phyloP scores from a whole-genome alignment of 2,329 filamentous ascomycete species.

The Tolypocladium cylindrosporum region DNA sequence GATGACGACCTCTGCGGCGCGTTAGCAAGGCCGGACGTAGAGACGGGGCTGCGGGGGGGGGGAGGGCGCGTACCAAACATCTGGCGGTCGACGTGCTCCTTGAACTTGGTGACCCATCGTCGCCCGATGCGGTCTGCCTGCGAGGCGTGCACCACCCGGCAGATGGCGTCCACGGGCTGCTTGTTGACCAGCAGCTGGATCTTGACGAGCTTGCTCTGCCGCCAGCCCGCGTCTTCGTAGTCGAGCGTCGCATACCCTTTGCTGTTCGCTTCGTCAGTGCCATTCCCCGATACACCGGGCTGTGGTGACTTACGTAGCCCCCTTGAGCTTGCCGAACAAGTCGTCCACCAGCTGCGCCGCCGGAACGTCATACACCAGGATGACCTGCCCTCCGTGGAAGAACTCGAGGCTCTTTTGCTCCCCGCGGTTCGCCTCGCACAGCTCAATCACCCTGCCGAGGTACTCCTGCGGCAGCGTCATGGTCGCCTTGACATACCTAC shows the following conservation, averaged over 20 bases:
- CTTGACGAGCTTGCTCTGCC: slow-evolving; percentile 70
- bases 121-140: slow-evolving; percentile 74
- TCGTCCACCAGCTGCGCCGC: slow-evolving; percentile 89
- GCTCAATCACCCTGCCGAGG: slow-evolving; percentile 84
- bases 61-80: slow-evolving; percentile 55
- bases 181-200: slow-evolving; percentile 92
- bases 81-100: slow-evolving; percentile 89
- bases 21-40: not conserved
- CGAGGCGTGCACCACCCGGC: slow-evolving; percentile 75
- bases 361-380: slow-evolving; percentile 84
- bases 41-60: not conserved
- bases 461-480: slow-evolving; percentile 92
- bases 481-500: slow-evolving; percentile 63
- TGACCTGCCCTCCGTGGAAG: slow-evolving; percentile 86
- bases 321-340: slow-evolving; percentile 94
- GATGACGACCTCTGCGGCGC: slow-evolving; percentile 67
- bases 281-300: not conserved
- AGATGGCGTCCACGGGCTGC: slow-evolving; percentile 83
- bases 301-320: slow-evolving; percentile 47
- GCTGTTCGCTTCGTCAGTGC: not conserved
- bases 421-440: slow-evolving; percentile 84
- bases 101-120: slow-evolving; percentile 91
- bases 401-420: slow-evolving; percentile 82
- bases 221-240: slow-evolving; percentile 92
- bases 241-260: slow-evolving; percentile 95